A percentile compares a stretch with the other conserved stretches of the same genome.
Conservation (phyloP, 2,329 filamentous ascomycete species). For the Diaporthe batatas region DNA sequence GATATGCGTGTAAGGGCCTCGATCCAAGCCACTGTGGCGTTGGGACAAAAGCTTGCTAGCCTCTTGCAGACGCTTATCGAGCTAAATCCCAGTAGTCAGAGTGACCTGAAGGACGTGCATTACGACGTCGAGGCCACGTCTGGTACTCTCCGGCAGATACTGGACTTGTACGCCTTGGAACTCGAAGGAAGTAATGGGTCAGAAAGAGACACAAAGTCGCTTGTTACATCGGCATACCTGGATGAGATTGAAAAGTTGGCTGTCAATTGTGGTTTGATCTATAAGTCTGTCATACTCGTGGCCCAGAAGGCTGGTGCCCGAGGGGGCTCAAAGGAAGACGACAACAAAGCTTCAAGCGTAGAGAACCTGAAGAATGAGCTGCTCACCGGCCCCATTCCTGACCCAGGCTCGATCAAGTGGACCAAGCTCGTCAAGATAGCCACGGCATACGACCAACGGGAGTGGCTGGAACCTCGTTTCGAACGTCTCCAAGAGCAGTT, state of each 20-base stretch:
- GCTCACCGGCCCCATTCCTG: slow-evolving; percentile 28
- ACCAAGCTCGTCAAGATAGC: neutral
- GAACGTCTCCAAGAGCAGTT: slow-evolving; percentile 28
- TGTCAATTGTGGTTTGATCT: slow-evolving; percentile 35
- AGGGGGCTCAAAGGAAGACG: neutral
- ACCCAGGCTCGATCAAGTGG: slow-evolving; percentile 22
- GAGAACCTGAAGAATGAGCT: slow-evolving; percentile 15
- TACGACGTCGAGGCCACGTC: slow-evolving; percentile 8
- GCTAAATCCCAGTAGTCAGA: neutral
- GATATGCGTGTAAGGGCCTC: slow-evolving; percentile 18
- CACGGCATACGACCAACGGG: neutral
- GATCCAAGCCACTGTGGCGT: slow-evolving; percentile 26
- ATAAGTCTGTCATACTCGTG: slow-evolving; percentile 35
- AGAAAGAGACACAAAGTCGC: too few relatives aligned
- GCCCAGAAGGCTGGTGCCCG: slow-evolving; percentile 2
- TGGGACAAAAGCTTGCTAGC: slow-evolving; percentile 36
- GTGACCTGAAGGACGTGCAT: neutral
- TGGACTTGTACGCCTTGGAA: neutral
- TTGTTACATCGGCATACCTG: slow-evolving; percentile 12
- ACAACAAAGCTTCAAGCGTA: neutral
- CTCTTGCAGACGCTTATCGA: slow-evolving; percentile 9
- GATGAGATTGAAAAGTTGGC: slow-evolving; percentile 20
- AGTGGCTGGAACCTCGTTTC: slow-evolving; percentile 6
- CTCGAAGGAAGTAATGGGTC: neutral
- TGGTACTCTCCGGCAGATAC: slow-evolving; percentile 22